A percentile compares a stretch with the other conserved stretches of the same genome.
phyloP scores from a whole-genome alignment of 108 stramenopile genomes.

The Fragilaria crotonensis region DNA sequence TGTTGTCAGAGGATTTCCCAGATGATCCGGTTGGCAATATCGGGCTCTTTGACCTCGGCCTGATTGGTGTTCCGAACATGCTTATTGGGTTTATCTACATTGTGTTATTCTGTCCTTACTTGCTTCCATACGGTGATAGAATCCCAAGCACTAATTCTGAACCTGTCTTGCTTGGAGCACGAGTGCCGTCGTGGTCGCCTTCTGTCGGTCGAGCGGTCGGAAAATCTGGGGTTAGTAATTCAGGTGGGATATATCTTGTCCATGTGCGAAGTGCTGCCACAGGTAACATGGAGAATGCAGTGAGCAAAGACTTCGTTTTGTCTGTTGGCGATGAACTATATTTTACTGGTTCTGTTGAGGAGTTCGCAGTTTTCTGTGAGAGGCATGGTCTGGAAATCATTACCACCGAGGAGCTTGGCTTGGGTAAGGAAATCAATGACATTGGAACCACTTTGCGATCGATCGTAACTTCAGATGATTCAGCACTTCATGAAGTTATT shows the following conservation, averaged over 20 bases:
- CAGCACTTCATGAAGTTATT: not conserved
- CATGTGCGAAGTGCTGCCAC: slow-evolving; percentile 76
- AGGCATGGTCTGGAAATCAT: slow-evolving; percentile 75
- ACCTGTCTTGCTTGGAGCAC: slow-evolving; percentile 61
- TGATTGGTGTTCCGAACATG: slow-evolving; percentile 74
- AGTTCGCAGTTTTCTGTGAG: slow-evolving; percentile 77
- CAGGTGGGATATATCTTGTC: slow-evolving; percentile 73
- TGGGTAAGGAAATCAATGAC: not conserved
- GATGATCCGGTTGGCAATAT: slow-evolving; percentile 26
- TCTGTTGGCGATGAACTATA: slow-evolving; percentile 78
- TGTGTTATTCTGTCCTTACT: slow-evolving; percentile 46
- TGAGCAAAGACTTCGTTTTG: slow-evolving; percentile 81
- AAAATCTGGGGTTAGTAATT: slow-evolving; percentile 69
- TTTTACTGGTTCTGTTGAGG: slow-evolving; percentile 80
- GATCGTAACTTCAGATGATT: not conserved
- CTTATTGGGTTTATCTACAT: slow-evolving; percentile 66
- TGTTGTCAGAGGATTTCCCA: slow-evolving; percentile 44
- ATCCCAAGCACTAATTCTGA: slow-evolving; percentile 34
- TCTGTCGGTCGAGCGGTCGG: slow-evolving; percentile 67
- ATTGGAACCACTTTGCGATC: not conserved
- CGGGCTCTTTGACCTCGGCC: slow-evolving; percentile 70
- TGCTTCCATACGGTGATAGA: slow-evolving; percentile 54
- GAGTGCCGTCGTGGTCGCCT: slow-evolving; percentile 68
- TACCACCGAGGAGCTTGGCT: slow-evolving; percentile 54
- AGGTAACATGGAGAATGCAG: slow-evolving; percentile 79